Conservation (phyloP, 2,329 filamentous ascomycete species). For the Alternaria longipes region DNA sequence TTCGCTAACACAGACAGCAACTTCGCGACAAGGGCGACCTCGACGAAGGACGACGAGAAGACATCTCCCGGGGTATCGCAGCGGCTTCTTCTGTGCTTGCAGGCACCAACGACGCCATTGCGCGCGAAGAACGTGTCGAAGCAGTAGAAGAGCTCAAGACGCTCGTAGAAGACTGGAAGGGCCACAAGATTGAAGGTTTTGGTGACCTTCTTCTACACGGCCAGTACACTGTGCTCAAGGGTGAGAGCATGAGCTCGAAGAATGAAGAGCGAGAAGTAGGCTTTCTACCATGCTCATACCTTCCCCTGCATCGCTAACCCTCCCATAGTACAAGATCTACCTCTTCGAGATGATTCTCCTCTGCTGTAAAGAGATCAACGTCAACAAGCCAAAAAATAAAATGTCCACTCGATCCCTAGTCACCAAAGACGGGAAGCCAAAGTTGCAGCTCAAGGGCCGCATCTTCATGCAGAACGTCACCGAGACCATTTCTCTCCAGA, state of each 20-base stretch:
- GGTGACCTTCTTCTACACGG: constrained; percentile 88
- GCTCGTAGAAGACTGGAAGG: constrained; percentile 97
- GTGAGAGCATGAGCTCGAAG: constrained; percentile 74
- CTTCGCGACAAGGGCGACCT: constrained; percentile 83
- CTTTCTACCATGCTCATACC: constrained; percentile 17
- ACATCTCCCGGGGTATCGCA: constrained; percentile 79
- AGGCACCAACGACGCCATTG: constrained; percentile 89
- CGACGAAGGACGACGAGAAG: constrained; percentile 73
- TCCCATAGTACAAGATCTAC: constrained; percentile 89
- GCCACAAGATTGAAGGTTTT: constrained; percentile 88
- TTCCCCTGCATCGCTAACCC: constrained; percentile 11
- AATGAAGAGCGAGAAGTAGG: constrained; percentile 90
- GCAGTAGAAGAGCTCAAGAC: constrained; percentile 81
- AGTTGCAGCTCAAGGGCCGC: constrained; percentile 89
- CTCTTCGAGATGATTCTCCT: constrained; percentile 94
- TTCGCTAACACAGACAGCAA: constrained; percentile 64
- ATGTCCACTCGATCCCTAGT: constrained; percentile 73
- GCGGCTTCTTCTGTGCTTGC: constrained; percentile 83
- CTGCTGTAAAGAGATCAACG: constrained; percentile 94
- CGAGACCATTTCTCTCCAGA: constrained; percentile 86
- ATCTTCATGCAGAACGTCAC: constrained; percentile 99
- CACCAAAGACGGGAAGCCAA: constrained; percentile 77
- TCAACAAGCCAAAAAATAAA: constrained; percentile 79
- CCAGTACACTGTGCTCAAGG: constrained; percentile 89
- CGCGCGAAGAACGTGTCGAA: constrained; percentile 83